Percentiles rank a stretch among this genome's conserved stretches.
These are phyloP conservation scores for Hylodesmum podocarpum DNA, from an alignment of 306 rosid species.

Conservation along the genomic window DNA sequence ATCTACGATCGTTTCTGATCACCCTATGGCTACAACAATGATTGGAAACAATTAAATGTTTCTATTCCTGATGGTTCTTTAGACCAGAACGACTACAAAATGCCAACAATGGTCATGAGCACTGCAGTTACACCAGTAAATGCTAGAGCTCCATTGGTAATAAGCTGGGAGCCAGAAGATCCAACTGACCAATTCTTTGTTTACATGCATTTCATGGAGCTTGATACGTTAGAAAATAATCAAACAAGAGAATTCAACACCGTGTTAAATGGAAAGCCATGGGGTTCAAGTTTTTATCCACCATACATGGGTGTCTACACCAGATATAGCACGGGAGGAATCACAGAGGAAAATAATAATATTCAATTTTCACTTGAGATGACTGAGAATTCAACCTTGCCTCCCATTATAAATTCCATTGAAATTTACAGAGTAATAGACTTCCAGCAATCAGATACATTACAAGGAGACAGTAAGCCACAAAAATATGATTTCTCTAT, in stretches of 20 bases:
- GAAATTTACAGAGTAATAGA: constrained; percentile 17
- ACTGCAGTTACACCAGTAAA: constrained; percentile 26
- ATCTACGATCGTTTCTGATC: constrained; percentile 28
- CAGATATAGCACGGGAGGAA: accelerated
- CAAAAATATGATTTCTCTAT: not conserved
- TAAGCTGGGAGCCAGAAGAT: not conserved
- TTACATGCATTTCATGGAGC: constrained; percentile 39
- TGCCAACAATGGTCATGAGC: constrained; percentile 20
- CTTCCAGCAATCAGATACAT: constrained; percentile 8
- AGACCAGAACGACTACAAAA: not conserved
- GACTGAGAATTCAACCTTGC: constrained; percentile 30
- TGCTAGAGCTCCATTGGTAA: not conserved
- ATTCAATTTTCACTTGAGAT: not conserved
- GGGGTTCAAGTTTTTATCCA: not conserved
- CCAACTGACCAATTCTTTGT: not conserved
- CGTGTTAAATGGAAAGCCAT: not conserved
- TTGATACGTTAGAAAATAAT: constrained; percentile 4
- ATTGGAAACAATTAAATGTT: not conserved
- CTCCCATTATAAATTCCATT: constrained; percentile 40
- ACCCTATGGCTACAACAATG: not conserved
- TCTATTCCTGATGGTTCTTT: not conserved
- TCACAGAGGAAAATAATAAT: not conserved
- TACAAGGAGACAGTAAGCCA: constrained; percentile 36
- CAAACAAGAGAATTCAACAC: constrained; percentile 34
- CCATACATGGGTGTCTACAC: accelerated